Base-by-base conservation (phyloP, 2,329 filamentous ascomycete species). In the Capronia coronata region DNA sequence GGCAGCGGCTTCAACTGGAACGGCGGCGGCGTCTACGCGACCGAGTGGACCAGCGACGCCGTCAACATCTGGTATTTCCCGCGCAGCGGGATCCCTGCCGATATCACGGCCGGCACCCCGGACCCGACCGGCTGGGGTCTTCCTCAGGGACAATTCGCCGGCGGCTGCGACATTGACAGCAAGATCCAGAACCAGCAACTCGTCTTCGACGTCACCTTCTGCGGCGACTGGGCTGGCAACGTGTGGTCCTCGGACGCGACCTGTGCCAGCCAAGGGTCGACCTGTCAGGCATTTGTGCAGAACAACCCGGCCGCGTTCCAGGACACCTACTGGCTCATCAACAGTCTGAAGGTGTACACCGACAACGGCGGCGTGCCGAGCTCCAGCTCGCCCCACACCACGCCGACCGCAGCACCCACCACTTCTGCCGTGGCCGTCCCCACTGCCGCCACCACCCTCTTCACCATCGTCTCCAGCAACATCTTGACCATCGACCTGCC, bases 51-150 rank as follows among this genome's bases (percentile, higher is more conserved):
- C 1, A 75, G 76, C 27, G 65, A 77, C 0, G 74, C 75, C 55
- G 93, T 97, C 65, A 77, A 77, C 38, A 75, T 95, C 57, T 96
- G 82, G 79, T 91, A 87, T 76, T 96, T 94, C 69, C 74, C 83
- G 0, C 82, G 86, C 16, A 66, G 66, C 56, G 64, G 65, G 11
- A 78, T 90, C 51, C 87, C 86, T 1, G 61, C 67, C 2, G 82
- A 90, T 64, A 79, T 87, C 53, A 62, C 68, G 2, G 66, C 71
- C 22, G 78, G 75, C 27, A 72, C 61, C 3, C 87, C 88, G 0
- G 70, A 87, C 56, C 84, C 88, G 0, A 64, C 70, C 1, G 67
- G 62, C 18, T 94, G 89, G 84, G 83, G 81, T 11, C 69, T 66
- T 1, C 86, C 90, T 0, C 65, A 77, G 1, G 87, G 84, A 9